These are phyloP conservation scores for Xylariaceae sp. DNA, from an alignment of 2,329 filamentous ascomycete species.

Conservation along the genomic window DNA sequence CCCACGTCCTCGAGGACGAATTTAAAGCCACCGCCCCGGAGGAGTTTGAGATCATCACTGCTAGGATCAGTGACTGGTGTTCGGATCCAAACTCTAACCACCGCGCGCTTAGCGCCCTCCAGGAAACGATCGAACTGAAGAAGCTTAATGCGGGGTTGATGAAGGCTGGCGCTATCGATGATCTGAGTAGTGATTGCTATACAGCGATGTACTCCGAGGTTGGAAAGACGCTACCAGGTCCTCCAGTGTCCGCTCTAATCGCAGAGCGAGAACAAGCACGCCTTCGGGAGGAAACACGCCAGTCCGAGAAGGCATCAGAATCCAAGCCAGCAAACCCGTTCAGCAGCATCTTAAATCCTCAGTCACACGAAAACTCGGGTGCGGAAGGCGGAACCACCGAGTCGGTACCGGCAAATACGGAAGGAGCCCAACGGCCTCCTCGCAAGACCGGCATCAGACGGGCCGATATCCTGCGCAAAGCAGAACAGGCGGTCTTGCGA, in stretches of 20 bases:
- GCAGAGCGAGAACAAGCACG: constrained; percentile 49
- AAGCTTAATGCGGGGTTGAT: constrained; percentile 84
- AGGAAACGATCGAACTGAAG: constrained; percentile 61
- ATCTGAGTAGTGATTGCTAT: constrained; percentile 91
- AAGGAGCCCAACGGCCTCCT: constrained; percentile 45
- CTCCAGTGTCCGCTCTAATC: constrained; percentile 50
- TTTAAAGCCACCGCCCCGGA: constrained; percentile 58
- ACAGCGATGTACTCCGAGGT: constrained; percentile 73
- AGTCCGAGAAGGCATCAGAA: constrained; percentile 39
- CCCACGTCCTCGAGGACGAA: constrained; percentile 52
- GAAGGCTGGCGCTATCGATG: constrained; percentile 84
- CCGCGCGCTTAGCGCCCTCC: constrained; percentile 56
- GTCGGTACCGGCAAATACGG: constrained; percentile 38
- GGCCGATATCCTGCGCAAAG: constrained; percentile 63
- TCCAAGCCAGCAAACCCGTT: constrained; percentile 42
- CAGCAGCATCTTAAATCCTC: constrained; percentile 47
- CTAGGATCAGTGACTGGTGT: constrained; percentile 59
- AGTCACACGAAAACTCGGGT: constrained; percentile 44
- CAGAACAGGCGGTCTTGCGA: constrained; percentile 59
- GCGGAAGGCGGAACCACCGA: constrained; percentile 37
- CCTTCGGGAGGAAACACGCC: constrained; percentile 34
- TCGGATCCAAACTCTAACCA: constrained; percentile 43
- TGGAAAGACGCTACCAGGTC: constrained; percentile 59
- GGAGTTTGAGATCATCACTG: constrained; percentile 60
- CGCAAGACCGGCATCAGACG: constrained; percentile 52